Evolutionary conservation across 768 basidiomycete species (phyloP), one percentile per base, ranked within the genome.

Genomic region (Hydnomerulius pinastri): DNA sequence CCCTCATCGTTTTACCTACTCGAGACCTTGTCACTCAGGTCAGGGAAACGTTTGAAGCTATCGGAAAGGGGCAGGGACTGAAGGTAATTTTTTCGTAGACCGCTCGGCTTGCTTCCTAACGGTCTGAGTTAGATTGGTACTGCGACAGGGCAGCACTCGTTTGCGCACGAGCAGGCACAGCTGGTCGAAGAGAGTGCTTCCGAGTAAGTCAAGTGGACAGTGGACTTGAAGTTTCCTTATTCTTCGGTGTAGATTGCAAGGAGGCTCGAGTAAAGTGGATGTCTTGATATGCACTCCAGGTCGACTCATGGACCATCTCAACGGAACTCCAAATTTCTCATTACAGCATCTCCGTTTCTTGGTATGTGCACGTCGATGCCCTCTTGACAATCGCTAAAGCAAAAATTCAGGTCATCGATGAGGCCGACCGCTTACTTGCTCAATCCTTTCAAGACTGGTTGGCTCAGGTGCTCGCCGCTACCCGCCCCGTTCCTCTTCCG

Each of bases 391-490:
- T 28, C 23, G 23, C 27, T 47, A n/a, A 57, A 43, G 5, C n/a
- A 27, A 2, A 6, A 28, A 21, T 23, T 9, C 50, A 96, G 93
- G 86, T 98, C 24, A 92, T 99, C 48, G 97, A 99, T 67, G 97
- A 99, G 71, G 97, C 97, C 0, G 97, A 99, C 64, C 82, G 94
- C n/a, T 77, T 99, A 0, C 77, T 99, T 8, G 87, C 90, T 9
- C 94, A 98, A 65, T 92, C 92, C 1, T 98, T 97, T 71, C 94
- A 98, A 68, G 90, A 92, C 64, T 99, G 95, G 96, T 74, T 98
- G 3, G 79, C 81, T 6, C 85, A 85, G 61, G 89, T 98, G 4
- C 73, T 97, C 7, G 71, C 79, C n/a, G 92, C 91, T 6, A 88
- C 84, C 9, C 79, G 71, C 30, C 74, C 77, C 66, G 56, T 75